These are phyloP conservation scores for Gentiana straminea DNA, from an alignment of 257 asterid genomes.

Conservation along the genomic window DNA sequence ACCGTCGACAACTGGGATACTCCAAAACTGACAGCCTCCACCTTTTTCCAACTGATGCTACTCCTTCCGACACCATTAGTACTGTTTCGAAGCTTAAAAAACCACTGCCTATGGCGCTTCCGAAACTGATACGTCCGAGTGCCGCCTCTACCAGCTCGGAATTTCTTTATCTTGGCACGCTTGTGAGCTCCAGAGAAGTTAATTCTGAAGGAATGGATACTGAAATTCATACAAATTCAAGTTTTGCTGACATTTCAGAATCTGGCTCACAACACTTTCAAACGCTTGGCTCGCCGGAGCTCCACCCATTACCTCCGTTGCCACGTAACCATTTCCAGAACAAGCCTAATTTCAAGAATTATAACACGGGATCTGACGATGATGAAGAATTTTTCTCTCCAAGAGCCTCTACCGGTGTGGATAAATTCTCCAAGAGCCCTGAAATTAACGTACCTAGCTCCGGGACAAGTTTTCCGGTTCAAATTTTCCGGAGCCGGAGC, in stretches of 20 bases:
- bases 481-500: slow-evolving; percentile 20
- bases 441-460: slow-evolving; percentile 9
- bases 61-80: slow-evolving; percentile 36
- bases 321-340: slow-evolving; percentile 50
- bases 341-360: slow-evolving; percentile 11
- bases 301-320: slow-evolving; percentile 78
- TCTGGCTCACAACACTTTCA: slow-evolving; percentile 19
- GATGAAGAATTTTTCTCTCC: slow-evolving; percentile 64
- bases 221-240: slow-evolving; percentile 4
- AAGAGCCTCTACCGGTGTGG: slow-evolving; percentile 40
- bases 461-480: slow-evolving; percentile 2
- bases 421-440: slow-evolving; percentile 21
- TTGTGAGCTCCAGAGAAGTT: slow-evolving; percentile 46
- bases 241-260: slow-evolving; percentile 12
- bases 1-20: slow-evolving; percentile 14
- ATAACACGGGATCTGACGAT: slow-evolving; percentile 17
- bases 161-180: slow-evolving; percentile 69
- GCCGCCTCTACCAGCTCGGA: slow-evolving; percentile 58
- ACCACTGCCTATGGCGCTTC: slow-evolving; percentile 30
- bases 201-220: slow-evolving; percentile 3
- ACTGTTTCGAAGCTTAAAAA: slow-evolving; percentile 17
- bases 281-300: slow-evolving; percentile 76
- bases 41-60: slow-evolving; percentile 49
- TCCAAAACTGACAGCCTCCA: slow-evolving; percentile 48
- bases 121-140: slow-evolving; percentile 30